Conservation (phyloP, 345 rosid genomes). For the Eucalyptus cloeziana region DNA sequence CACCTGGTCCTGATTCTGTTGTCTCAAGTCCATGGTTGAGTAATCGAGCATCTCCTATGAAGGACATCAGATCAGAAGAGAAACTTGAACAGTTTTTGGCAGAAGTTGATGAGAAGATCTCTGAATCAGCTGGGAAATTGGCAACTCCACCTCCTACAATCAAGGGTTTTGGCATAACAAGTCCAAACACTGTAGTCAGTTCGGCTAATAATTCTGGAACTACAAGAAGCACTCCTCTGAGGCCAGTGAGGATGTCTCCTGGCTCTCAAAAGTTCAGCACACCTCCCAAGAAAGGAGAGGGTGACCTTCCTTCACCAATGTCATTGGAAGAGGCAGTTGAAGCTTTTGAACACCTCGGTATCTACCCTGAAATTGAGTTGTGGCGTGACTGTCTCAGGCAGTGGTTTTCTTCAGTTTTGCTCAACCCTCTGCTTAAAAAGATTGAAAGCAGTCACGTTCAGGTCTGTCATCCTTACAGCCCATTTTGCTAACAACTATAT, state of each 20-base stretch:
- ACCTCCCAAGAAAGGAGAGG: conserved; percentile 96
- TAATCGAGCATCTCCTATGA: conserved; percentile 33
- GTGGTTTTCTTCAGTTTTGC: conserved; percentile 81
- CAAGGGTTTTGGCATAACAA: conserved; percentile 48
- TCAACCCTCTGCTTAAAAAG: conserved; percentile 69
- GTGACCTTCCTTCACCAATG: conserved; percentile 85
- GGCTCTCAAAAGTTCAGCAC: conserved; percentile 87
- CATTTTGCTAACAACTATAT: background rate
- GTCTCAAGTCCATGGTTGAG: conserved; percentile 76
- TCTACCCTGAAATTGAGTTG: conserved; percentile 85
- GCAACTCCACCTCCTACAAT: conserved; percentile 74
- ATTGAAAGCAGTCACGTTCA: conserved; percentile 77
- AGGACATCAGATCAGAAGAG: conserved; percentile 77
- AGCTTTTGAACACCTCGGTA: conserved; percentile 65
- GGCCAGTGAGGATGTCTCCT: conserved; percentile 97
- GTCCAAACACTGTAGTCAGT: conserved; percentile 57
- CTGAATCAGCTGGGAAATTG: conserved; percentile 64
- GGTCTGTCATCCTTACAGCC: conserved; percentile 20
- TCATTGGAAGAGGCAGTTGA: conserved; percentile 80
- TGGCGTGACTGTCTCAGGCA: conserved; percentile 94
- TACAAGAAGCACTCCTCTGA: conserved; percentile 75
- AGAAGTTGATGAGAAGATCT: conserved; percentile 64
- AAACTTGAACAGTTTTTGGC: conserved; percentile 84
- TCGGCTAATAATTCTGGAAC: conserved; percentile 76
- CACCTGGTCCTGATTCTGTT: conserved; percentile 49